Conservation (phyloP, 306 rosid species). For the Gastrolobium villosum region DNA sequence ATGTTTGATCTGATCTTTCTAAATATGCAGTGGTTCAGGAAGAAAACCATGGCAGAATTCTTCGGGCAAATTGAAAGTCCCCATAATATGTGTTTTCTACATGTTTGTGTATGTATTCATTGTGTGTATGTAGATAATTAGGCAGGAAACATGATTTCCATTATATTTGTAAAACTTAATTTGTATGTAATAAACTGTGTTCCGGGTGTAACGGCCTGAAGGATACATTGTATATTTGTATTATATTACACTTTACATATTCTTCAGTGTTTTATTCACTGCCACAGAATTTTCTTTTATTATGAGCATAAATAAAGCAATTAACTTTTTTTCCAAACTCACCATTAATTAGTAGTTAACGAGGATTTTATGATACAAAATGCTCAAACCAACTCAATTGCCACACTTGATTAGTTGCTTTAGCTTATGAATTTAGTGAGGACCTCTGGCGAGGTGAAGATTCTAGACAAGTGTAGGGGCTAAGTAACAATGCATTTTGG, state of each 20-base stretch:
- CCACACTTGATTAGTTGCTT: background rate
- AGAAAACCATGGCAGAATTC: slow-evolving; percentile 72
- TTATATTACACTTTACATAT: slow-evolving; percentile 11
- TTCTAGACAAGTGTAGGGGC: too few species aligned
- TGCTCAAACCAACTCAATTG: background rate
- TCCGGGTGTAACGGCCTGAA: background rate
- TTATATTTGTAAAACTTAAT: slow-evolving; percentile 44
- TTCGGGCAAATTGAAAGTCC: slow-evolving; percentile 73
- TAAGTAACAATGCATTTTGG: too few species aligned
- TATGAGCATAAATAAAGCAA: slow-evolving; percentile 27
- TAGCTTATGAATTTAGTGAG: too few species aligned
- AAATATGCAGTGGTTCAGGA: slow-evolving; percentile 70
- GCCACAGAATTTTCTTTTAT: slow-evolving; percentile 1
- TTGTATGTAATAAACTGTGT: slow-evolving; percentile 44
- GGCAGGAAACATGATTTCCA: slow-evolving; percentile 43
- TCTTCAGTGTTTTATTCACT: background rate
- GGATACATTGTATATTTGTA: slow-evolving; percentile 38
- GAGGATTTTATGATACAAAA: background rate
- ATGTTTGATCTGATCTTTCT: slow-evolving; percentile 36
- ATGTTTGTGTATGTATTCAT: slow-evolving; percentile 36
- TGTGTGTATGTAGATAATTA: slow-evolving; percentile 40
- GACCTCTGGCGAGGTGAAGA: too few species aligned
- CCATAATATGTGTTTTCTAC: background rate
- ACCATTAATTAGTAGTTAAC: background rate
- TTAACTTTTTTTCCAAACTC: slow-evolving; percentile 7